Base-by-base conservation (phyloP, 2,329 filamentous ascomycete species). In the Fusarium aywerte region DNA sequence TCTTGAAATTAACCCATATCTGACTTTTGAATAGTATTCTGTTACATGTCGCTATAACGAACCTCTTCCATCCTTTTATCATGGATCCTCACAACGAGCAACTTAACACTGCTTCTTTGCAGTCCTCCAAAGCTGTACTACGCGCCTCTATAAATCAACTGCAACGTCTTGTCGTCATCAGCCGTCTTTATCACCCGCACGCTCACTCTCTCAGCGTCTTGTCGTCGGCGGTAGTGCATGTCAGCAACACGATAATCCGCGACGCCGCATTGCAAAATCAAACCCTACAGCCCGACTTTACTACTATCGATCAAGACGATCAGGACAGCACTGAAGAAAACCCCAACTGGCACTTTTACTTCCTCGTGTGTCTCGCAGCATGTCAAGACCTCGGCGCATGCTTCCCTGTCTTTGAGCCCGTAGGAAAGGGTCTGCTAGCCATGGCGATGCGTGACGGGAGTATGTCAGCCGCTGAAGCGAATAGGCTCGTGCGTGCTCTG, bases 221-320 rank as follows among this genome's bases (percentile, higher is more conserved):
- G 1, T 47, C 44, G 8, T 63, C 60, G 1, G 60, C 60, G 8
- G 60, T 58, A 8, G 60, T 63, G 0, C 60, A 63, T 7, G 60
- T 63, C 20, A 63, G 60, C 51, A 63, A 63, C 31, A 63, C 60
- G 0, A 63, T 63, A 25, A 63, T 63, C 4, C 60, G 60, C 4
- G 59, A 63, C 4, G 35, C 51, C 3, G 59, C 51, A 2, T n/a
- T 52, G 1, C 59, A 54, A 35, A 63, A 64, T 12, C 33, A 36
- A 16, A 36, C 23, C 0, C 25, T 42, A 5, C 38, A 50, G 15
- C 33, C 60, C 1, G 12, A n/a, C 9, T 2, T 31, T 23, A 12
- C 4, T 1, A 23, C 5, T 4, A 47, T 25, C 13, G n/a, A 21
- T 8, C 33, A 60, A 5, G 20, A 16, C 3, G 20, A 16, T 0